Evolutionary conservation across 2,329 filamentous ascomycete species (phyloP).

Genomic region (Cytospora leucostoma): DNA sequence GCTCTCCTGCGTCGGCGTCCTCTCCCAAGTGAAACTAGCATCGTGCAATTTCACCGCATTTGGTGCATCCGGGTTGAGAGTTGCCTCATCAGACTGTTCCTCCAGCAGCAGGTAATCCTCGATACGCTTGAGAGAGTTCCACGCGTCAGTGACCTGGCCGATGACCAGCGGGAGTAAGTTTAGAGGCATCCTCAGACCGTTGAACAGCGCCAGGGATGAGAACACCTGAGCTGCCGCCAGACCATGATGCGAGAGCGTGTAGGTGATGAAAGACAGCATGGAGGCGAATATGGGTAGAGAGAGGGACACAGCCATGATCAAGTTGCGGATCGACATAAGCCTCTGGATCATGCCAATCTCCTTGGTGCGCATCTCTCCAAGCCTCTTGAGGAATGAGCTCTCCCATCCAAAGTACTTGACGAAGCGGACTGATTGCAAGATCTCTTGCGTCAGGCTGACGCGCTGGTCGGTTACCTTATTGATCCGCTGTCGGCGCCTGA

Average conservation of each 20-base stretch:
- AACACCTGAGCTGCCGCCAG: slow-evolving; percentile 80
- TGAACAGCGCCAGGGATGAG: slow-evolving; percentile 92
- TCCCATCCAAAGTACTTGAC: slow-evolving; percentile 99
- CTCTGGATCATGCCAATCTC: slow-evolving; percentile 87
- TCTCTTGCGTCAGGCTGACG: slow-evolving; percentile 89
- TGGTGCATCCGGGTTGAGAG: slow-evolving; percentile 56
- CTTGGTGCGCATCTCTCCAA: slow-evolving; percentile 70
- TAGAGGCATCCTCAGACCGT: slow-evolving; percentile 83
- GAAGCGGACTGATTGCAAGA: slow-evolving; percentile 85
- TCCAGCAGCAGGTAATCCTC: slow-evolving; percentile 87
- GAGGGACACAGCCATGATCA: slow-evolving; percentile 80
- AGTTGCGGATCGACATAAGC: slow-evolving; percentile 80
- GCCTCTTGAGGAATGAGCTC: slow-evolving; percentile 75
- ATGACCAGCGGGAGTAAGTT: slow-evolving; percentile 88
- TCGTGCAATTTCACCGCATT: slow-evolving; percentile 71
- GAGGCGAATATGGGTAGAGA: slow-evolving; percentile 91
- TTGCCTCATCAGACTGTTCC: slow-evolving; percentile 74
- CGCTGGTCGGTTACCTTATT: slow-evolving; percentile 94
- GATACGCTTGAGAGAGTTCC: slow-evolving; percentile 80
- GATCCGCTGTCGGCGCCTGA: slow-evolving; percentile 74
- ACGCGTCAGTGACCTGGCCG: slow-evolving; percentile 86
- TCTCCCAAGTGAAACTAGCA: slow-evolving; percentile 88
- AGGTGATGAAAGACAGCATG: slow-evolving; percentile 92
- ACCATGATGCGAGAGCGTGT: slow-evolving; percentile 64
- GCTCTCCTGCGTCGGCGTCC: slow-evolving; percentile 39